Percentiles rank a stretch among this genome's conserved stretches.
These are phyloP conservation scores for Ceratocystis harringtonii DNA, from an alignment of 2,329 filamentous ascomycete genomes.

Conservation along the genomic window DNA sequence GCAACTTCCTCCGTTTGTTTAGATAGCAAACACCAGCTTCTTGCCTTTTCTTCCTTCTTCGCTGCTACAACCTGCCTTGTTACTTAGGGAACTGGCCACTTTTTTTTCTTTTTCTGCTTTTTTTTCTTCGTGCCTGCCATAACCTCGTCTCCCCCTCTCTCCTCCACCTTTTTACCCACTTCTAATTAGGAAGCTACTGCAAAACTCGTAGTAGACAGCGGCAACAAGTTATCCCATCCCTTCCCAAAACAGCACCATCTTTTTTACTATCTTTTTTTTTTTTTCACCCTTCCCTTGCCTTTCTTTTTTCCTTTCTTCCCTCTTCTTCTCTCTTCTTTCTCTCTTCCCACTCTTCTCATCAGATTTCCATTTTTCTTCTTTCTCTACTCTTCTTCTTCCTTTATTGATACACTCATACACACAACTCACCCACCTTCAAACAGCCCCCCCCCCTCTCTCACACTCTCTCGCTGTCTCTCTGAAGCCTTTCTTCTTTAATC, in stretches of 20 bases:
- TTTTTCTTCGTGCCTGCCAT: neutral
- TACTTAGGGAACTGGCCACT: slow-evolving; percentile 14
- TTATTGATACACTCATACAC: slow-evolving; percentile 8
- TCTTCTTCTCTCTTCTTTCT: slow-evolving; percentile 5
- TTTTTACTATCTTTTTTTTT: slow-evolving; percentile 9
- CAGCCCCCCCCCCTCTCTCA: neutral
- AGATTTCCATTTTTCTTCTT: slow-evolving; percentile 17
- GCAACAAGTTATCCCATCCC: slow-evolving; percentile 2
- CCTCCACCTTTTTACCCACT: slow-evolving; percentile 1
- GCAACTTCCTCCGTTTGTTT: slow-evolving; percentile 5
- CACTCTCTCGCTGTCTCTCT: slow-evolving; percentile 9
- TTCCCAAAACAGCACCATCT: slow-evolving; percentile 16
- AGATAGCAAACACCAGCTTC: neutral
- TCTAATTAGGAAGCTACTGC: slow-evolving; percentile 1
- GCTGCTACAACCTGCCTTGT: slow-evolving; percentile 1
- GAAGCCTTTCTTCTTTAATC: neutral
- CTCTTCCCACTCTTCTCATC: slow-evolving; percentile 18
- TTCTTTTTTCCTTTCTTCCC: slow-evolving; percentile 4
- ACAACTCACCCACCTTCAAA: neutral
- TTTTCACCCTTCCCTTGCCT: neutral
- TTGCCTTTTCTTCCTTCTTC: neutral
- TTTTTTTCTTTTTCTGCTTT: neutral
- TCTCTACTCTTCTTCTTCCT: slow-evolving; percentile 18
- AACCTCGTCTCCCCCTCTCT: neutral
- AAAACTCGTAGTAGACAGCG: neutral